These are phyloP conservation scores for Podaxis sp. DNA, from an alignment of 768 basidiomycete species.

Conservation along the genomic window DNA sequence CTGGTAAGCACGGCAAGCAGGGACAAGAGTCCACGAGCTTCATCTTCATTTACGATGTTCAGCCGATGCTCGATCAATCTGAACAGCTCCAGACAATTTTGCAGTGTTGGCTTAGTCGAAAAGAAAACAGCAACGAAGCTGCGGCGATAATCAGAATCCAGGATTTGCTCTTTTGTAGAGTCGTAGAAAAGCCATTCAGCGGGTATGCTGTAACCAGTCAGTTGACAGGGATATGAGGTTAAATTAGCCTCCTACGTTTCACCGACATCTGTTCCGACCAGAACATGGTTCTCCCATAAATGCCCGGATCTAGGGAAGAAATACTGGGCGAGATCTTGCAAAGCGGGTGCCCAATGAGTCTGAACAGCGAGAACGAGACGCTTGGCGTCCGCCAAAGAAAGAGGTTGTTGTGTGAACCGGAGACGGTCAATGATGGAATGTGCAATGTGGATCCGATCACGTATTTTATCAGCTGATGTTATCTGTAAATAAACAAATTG, in stretches of 20 bases:
- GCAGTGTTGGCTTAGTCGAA: neutral
- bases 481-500: neutral
- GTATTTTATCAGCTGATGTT: neutral
- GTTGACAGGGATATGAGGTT: neutral
- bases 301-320: conserved; percentile 7
- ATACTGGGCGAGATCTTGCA: conserved; percentile 6
- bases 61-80: conserved; percentile 17
- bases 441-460: neutral
- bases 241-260: neutral
- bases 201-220: neutral
- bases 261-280: conserved; percentile 2
- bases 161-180: conserved; percentile 3
- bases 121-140: conserved; percentile 3
- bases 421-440: conserved; percentile 7
- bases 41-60: conserved; percentile 9
- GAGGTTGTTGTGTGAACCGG: neutral
- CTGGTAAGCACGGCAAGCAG: conserved; percentile 40
- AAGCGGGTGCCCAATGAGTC: neutral
- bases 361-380: neutral
- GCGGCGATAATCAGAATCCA: conserved; percentile 5
- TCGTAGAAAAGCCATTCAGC: conserved; percentile 11
- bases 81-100: conserved; percentile 19
- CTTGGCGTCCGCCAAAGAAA: neutral
- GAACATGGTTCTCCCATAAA: conserved; percentile 1
- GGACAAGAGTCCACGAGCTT: conserved; percentile 32